Evolutionary conservation across 768 basidiomycete species (phyloP).

Genomic region (Termitomyces sp.): DNA sequence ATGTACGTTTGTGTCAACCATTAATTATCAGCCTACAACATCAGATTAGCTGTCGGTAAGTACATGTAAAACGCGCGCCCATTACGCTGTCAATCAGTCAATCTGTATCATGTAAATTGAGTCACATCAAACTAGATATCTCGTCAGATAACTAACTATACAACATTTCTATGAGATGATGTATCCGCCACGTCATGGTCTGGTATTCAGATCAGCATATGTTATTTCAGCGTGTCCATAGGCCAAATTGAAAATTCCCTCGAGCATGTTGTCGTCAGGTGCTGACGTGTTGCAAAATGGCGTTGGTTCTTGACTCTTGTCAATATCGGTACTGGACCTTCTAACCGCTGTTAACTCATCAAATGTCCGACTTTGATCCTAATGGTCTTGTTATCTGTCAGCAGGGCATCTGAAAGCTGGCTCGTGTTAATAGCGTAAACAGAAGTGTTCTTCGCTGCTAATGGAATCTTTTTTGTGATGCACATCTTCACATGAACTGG

Average conservation of each 20-base stretch:
- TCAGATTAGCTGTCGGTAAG: background rate
- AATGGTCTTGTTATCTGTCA: background rate
- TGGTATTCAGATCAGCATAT: background rate
- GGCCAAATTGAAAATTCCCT: too few species aligned
- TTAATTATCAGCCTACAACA: background rate
- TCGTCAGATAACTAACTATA: too few species aligned
- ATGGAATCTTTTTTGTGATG: background rate
- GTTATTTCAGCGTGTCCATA: background rate
- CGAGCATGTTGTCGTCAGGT: background rate
- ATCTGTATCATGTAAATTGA: too few species aligned
- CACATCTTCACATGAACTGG: background rate
- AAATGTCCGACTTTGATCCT: background rate
- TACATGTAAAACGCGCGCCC: background rate
- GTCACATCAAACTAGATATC: too few species aligned
- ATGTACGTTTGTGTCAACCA: background rate
- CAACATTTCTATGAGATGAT: too few species aligned
- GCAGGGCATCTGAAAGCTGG: background rate
- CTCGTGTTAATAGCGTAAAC: background rate
- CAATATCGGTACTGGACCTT: too few species aligned
- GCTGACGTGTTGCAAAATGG: background rate
- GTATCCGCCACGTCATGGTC: too few species aligned
- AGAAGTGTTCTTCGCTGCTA: background rate
- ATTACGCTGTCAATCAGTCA: background rate
- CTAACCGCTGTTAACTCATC: background rate
- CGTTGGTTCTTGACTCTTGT: background rate